phyloP scores from a whole-genome alignment of 805 yeast genomes.

The Cephaloascus albidus region DNA sequence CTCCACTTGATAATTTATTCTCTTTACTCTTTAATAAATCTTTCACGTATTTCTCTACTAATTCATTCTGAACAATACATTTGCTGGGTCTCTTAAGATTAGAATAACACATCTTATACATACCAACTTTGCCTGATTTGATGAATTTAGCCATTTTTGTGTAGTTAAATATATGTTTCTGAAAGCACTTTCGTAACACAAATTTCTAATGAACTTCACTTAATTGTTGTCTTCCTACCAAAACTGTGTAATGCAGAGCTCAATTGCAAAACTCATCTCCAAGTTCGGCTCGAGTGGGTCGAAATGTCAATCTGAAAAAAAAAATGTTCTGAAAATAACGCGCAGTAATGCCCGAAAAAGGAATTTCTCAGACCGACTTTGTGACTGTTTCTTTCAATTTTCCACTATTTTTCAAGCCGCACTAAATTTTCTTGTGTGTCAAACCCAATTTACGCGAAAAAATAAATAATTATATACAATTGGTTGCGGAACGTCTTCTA shows the following conservation, averaged over 20 bases:
- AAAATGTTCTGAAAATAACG: not conserved
- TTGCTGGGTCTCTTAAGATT: not conserved
- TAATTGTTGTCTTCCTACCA: too few relatives aligned
- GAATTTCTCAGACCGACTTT: not conserved
- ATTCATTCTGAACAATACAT: too few relatives aligned
- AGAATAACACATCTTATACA: constrained; percentile 25
- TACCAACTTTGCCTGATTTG: constrained; percentile 99
- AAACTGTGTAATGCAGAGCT: not conserved
- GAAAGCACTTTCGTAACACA: too few relatives aligned
- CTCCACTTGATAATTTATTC: too few relatives aligned
- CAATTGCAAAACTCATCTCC: not conserved
- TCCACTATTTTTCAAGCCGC: too few relatives aligned
- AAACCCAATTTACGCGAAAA: too few relatives aligned
- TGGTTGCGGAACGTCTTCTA: too few relatives aligned
- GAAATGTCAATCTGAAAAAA: not conserved
- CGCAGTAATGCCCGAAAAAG: not conserved
- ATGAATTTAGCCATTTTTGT: constrained; percentile 92
- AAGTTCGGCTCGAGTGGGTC: not conserved
- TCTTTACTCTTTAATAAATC: too few relatives aligned
- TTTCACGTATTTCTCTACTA: too few relatives aligned
- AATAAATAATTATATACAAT: too few relatives aligned
- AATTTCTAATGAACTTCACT: too few relatives aligned
- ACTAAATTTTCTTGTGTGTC: too few relatives aligned
- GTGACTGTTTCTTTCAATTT: not conserved
- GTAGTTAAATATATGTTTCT: constrained; percentile 2